A percentile compares a stretch with the other conserved stretches of the same genome.
Evolutionary conservation across 257 asterid genomes (phyloP).

Genomic region (Solanum chiquidenum): DNA sequence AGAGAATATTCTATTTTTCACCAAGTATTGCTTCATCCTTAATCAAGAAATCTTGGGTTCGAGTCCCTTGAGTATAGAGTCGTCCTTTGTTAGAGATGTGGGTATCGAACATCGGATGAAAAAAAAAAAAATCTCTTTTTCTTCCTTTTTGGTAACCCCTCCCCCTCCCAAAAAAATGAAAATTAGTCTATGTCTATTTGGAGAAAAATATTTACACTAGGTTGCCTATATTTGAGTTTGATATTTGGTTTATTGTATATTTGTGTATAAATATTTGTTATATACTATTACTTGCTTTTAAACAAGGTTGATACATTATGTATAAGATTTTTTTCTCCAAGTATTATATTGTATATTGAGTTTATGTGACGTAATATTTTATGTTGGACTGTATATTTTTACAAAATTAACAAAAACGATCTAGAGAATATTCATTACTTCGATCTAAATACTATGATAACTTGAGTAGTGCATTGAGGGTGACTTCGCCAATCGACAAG

Average conservation of each 20-base stretch:
- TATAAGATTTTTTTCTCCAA: neutral
- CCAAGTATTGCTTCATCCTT: too few species aligned
- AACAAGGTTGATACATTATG: neutral
- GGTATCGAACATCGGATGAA: too few species aligned
- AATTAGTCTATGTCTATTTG: too few species aligned
- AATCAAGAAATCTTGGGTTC: too few species aligned
- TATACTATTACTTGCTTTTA: too few species aligned
- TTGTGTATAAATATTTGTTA: neutral
- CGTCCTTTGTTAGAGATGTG: too few species aligned
- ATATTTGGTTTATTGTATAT: neutral
- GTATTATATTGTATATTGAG: too few species aligned
- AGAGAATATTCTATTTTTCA: neutral
- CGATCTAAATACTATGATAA: neutral
- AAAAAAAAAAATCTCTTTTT: neutral
- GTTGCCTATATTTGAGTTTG: neutral
- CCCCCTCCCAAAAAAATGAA: too few species aligned
- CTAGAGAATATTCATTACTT: neutral
- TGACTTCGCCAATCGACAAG: neutral
- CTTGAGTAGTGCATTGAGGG: neutral
- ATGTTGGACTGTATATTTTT: too few species aligned
- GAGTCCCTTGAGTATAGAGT: too few species aligned
- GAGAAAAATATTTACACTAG: neutral
- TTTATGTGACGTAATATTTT: neutral
- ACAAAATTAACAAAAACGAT: fast-evolving
- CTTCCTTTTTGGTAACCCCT: too few species aligned